Conservation (phyloP, 1,284 basidiomycete genomes). For the Ceratobasidium sp. region DNA sequence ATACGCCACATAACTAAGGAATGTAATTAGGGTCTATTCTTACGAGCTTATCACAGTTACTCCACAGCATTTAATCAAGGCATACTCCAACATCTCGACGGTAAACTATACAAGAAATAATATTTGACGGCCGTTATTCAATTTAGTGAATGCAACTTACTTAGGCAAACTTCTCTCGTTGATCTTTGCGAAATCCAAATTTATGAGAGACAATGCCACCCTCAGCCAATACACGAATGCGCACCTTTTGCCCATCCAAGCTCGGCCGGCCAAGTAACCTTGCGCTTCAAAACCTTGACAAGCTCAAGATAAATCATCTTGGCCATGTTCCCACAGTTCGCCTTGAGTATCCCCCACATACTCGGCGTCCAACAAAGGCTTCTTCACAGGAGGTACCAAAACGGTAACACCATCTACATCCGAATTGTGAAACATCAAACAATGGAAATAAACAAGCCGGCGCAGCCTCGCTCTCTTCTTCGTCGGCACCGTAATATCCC, state of each 20-base stretch:
- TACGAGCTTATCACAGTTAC: too few species aligned
- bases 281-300: constrained; percentile 70
- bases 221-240: not conserved
- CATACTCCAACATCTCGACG: constrained; percentile 88
- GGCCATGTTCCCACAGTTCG: constrained; percentile 63
- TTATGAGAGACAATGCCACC: constrained; percentile 8
- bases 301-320: constrained; percentile 80
- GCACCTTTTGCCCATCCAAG: constrained; percentile 71
- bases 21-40: too few species aligned
- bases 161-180: constrained; percentile 75
- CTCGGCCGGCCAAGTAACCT: constrained; percentile 71
- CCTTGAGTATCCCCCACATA: constrained; percentile 55
- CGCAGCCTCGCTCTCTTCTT: constrained; percentile 77
- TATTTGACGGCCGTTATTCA: not conserved
- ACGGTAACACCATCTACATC: constrained; percentile 73
- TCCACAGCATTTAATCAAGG: constrained; percentile 89
- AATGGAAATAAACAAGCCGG: not conserved
- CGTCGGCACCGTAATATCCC: constrained; percentile 79
- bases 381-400: constrained; percentile 92
- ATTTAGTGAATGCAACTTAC: too few species aligned
- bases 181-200: constrained; percentile 62
- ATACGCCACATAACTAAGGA: too few species aligned
- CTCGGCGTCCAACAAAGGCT: constrained; percentile 77
- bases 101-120: constrained; percentile 61
- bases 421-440: not conserved